phyloP scores from a whole-genome alignment of 1,284 basidiomycete genomes.

The Pyrrhoderma noxium region DNA sequence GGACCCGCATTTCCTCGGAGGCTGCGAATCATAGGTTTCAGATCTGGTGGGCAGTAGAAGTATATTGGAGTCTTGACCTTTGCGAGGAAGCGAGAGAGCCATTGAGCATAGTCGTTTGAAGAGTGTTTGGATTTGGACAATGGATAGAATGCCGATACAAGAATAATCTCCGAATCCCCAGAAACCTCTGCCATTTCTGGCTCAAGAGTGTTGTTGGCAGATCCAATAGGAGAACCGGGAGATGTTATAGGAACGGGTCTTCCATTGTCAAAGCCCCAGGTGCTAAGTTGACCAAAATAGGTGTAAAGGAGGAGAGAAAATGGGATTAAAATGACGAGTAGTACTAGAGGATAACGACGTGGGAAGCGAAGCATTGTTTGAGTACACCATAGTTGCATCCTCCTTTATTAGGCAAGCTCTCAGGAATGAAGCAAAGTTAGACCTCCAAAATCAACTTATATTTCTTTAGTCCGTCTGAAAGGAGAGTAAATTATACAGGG shows the following conservation, averaged over 20 bases:
- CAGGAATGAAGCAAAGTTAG: too few relatives aligned
- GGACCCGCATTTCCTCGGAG: conserved; percentile 26
- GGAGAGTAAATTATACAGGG: too few relatives aligned
- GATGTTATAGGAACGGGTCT: too few relatives aligned
- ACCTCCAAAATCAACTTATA: too few relatives aligned
- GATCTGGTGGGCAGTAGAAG: conserved; percentile 40
- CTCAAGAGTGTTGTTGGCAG: too few relatives aligned
- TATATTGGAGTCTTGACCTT: conserved; percentile 41
- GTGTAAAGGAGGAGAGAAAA: conserved; percentile 9
- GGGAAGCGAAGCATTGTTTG: conserved; percentile 3
- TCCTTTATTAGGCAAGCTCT: too few relatives aligned
- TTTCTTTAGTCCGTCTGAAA: too few relatives aligned
- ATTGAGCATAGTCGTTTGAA: conserved; percentile 29
- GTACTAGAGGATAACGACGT: conserved; percentile 4
- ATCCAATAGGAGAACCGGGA: too few relatives aligned
- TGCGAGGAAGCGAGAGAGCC: conserved; percentile 37
- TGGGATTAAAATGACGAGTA: conserved; percentile 16
- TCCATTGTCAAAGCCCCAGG: too few relatives aligned
- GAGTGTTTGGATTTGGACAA: conserved; percentile 42
- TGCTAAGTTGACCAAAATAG: conserved; percentile 2
- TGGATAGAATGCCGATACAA: conserved; percentile 45
- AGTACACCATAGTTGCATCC: too few relatives aligned
- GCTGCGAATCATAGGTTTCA: conserved; percentile 29
- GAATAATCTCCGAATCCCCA: conserved; percentile 19
- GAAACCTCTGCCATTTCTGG: too few relatives aligned